These are phyloP conservation scores for Xerocomus nothofagi DNA, from an alignment of 1,284 basidiomycete genomes.

Conservation along the genomic window DNA sequence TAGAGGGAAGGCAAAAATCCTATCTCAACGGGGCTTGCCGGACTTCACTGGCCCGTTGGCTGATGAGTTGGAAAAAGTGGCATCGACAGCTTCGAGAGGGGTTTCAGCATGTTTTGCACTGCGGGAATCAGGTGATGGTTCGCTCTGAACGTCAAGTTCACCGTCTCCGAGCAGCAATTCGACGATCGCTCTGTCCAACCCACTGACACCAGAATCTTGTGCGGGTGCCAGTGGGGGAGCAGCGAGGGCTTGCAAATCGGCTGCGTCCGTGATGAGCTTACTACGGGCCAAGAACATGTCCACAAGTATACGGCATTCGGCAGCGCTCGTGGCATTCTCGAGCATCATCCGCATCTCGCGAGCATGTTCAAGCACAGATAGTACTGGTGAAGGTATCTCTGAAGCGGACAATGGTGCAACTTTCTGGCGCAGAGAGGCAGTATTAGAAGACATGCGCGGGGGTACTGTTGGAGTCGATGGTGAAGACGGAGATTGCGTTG, in stretches of 20 bases:
- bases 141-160: constrained; percentile 2
- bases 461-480: constrained; percentile 1
- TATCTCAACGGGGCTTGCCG: constrained; percentile 17
- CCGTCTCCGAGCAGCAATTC: constrained; percentile 51
- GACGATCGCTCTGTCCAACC: constrained; percentile 43
- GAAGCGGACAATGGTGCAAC: constrained; percentile 1
- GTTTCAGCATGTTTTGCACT: constrained; percentile 4
- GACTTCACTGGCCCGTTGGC: constrained; percentile 3
- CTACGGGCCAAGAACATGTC: constrained; percentile 77
- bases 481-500: constrained; percentile 5
- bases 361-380: constrained; percentile 44
- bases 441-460: constrained; percentile 21
- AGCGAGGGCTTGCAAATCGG: constrained; percentile 5
- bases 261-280: constrained; percentile 33
- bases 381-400: constrained; percentile 1
- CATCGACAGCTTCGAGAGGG: background rate
- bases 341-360: constrained; percentile 70
- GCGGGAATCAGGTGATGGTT: background rate
- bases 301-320: constrained; percentile 82
- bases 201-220: constrained; percentile 9
- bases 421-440: constrained; percentile 14
- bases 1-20: background rate
- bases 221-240: constrained; percentile 5
- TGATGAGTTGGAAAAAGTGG: background rate
- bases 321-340: constrained; percentile 68